phyloP scores from a whole-genome alignment of 1,139 yeast species.

The Kurtzmaniella quercitrusa region DNA sequence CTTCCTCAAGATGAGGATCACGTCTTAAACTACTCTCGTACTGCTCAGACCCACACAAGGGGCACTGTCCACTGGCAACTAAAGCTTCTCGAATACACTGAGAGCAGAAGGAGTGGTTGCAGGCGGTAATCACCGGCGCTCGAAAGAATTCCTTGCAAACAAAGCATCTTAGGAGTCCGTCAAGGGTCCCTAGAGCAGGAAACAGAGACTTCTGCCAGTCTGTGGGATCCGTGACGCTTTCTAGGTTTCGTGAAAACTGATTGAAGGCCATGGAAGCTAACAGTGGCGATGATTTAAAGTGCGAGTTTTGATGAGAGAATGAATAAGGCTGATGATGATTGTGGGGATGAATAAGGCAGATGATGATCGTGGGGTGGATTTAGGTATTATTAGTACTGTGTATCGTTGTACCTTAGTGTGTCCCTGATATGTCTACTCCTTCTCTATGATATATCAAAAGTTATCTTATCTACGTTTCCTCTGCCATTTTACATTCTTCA shows the following conservation, averaged over 20 bases:
- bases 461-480: no score
- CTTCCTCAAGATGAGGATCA: conserved; percentile 70
- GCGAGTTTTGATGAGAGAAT: no score
- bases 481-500: no score
- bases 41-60: conserved; percentile 70
- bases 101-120: conserved; percentile 91
- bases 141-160: conserved; percentile 83
- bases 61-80: conserved; percentile 60
- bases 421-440: no score
- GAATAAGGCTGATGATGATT: no score
- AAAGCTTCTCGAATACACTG: conserved; percentile 77
- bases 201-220: conserved; percentile 58
- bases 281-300: not conserved
- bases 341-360: no score
- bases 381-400: no score
- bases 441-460: no score
- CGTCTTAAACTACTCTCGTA: conserved; percentile 68
- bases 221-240: conserved; percentile 56
- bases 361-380: no score
- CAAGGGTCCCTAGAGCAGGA: conserved; percentile 60
- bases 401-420: no score
- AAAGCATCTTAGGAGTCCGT: conserved; percentile 73
- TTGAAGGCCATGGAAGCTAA: conserved; percentile 10
- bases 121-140: conserved; percentile 82
- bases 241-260: conserved; percentile 14